Conservation (phyloP, 192 early-diverging fungal species). For the Spizellomyces sp. region DNA sequence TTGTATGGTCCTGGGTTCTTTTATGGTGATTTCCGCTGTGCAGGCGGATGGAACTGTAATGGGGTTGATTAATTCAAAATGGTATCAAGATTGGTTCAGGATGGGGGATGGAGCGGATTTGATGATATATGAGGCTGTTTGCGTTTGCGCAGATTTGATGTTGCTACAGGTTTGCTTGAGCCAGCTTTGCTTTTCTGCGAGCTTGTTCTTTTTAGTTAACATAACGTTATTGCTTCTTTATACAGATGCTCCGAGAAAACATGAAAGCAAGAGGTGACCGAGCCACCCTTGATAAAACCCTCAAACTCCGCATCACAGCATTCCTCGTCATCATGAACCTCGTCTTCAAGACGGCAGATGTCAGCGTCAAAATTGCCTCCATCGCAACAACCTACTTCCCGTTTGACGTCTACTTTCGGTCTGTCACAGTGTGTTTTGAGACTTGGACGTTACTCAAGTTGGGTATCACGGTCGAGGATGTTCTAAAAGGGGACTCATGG, state of each 20-base stretch:
- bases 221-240: neutral
- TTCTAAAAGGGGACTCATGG: neutral
- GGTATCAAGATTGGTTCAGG: neutral
- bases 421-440: neutral
- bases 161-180: neutral
- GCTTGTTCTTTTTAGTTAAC: no score
- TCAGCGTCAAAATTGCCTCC: neutral
- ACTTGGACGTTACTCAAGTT: neutral
- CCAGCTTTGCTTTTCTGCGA: no score
- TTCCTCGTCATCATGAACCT: neutral
- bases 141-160: neutral
- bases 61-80: neutral
- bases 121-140: neutral
- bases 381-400: slow-evolving; percentile 13
- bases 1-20: neutral
- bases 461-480: neutral
- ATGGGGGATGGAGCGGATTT: neutral
- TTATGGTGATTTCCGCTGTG: neutral
- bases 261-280: neutral
- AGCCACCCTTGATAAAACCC: neutral
- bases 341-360: neutral
- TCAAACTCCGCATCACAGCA: neutral
- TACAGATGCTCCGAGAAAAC: neutral
- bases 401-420: slow-evolving; percentile 52
- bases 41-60: neutral